phyloP scores from a whole-genome alignment of 805 yeast species.

The Yarrowia osloensis region DNA sequence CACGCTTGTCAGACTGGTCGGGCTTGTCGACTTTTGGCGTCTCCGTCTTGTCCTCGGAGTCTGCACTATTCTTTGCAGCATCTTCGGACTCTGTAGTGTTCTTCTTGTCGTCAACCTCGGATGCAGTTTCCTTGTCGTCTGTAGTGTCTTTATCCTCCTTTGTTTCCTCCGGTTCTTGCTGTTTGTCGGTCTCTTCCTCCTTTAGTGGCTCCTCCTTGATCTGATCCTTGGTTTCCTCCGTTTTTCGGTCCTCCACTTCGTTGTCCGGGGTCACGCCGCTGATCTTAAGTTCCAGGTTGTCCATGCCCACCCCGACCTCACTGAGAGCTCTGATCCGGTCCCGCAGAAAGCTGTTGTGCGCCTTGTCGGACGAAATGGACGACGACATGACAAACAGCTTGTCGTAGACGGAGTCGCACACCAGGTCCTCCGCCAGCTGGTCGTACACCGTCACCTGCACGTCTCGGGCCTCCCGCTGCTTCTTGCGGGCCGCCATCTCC shows the following conservation, averaged over 20 bases:
- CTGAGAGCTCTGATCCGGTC: conserved; percentile 40
- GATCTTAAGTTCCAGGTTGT: conserved; percentile 41
- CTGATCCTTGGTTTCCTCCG: not conserved
- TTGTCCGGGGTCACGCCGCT: conserved; percentile 31
- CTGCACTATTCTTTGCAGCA: not conserved
- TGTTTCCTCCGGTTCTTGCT: not conserved
- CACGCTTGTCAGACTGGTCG: not conserved
- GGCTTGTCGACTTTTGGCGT: not conserved
- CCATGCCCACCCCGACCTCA: conserved; percentile 38
- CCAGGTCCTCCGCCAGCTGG: conserved; percentile 44
- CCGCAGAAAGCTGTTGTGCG: conserved; percentile 36
- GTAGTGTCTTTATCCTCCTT: conserved; percentile 13
- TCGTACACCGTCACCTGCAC: conserved; percentile 36
- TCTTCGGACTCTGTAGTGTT: not conserved
- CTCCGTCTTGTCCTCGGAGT: not conserved
- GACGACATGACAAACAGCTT: conserved; percentile 42
- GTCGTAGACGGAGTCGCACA: conserved; percentile 43
- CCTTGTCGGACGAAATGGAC: conserved; percentile 39
- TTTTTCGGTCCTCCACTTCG: conserved; percentile 27
- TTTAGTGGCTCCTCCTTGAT: not conserved
- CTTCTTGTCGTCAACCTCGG: conserved; percentile 13
- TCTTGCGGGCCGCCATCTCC: conserved; percentile 42
- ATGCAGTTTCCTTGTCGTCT: not conserved
- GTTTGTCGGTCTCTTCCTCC: no score
- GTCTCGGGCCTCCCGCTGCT: conserved; percentile 38